Evolutionary conservation across 495 filamentous ascomycete species (phyloP).

Genomic region (Neurospora sp.): DNA sequence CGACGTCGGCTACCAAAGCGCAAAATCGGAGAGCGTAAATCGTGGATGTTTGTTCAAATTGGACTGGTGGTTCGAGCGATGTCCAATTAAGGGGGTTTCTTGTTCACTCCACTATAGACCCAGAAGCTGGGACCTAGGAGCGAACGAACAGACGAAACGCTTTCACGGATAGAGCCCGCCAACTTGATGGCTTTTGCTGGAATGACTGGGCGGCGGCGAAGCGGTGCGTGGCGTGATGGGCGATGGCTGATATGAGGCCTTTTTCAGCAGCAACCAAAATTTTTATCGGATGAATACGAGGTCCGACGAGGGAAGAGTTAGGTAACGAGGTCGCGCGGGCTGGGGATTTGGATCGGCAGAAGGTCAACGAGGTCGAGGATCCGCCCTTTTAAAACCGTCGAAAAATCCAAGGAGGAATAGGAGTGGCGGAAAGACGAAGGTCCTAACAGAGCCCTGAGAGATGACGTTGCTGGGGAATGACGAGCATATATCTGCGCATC

Average conservation of each 20-base stretch:
- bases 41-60: constrained; percentile 3
- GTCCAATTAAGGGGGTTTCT: constrained; percentile 92
- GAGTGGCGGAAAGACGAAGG: not conserved
- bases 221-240: not conserved
- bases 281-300: not conserved
- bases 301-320: not conserved
- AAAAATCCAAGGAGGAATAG: not conserved
- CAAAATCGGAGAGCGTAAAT: not conserved
- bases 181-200: constrained; percentile 66
- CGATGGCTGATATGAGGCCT: not conserved
- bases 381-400: not conserved
- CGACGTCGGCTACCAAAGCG: not conserved
- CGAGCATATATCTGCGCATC: not conserved
- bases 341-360: not conserved
- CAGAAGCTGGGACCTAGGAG: constrained; percentile 83
- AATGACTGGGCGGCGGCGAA: not conserved
- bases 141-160: constrained; percentile 80
- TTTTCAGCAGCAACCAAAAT: not conserved
- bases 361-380: not conserved
- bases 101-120: constrained; percentile 92
- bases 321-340: not conserved
- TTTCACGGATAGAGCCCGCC: constrained; percentile 73
- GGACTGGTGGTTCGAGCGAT: constrained; percentile 15
- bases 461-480: not conserved
- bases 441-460: not conserved